These are phyloP conservation scores for Candida gigantensis DNA, from an alignment of 1,139 yeast species.

Conservation along the genomic window DNA sequence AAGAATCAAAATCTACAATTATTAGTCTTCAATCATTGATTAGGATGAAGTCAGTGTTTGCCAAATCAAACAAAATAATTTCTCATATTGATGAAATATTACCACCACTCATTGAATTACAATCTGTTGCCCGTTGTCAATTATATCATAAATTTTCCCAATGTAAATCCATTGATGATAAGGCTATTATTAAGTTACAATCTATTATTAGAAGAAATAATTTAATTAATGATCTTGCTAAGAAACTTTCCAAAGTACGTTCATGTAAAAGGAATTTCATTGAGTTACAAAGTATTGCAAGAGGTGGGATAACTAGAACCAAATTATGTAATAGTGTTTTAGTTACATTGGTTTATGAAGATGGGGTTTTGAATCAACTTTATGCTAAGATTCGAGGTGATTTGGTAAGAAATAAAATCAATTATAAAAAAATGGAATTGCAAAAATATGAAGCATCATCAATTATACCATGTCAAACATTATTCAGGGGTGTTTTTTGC, in stretches of 20 bases:
- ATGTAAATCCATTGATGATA: constrained; percentile 17
- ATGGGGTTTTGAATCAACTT: constrained; percentile 36
- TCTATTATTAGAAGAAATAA: constrained; percentile 34
- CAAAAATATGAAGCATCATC: constrained; percentile 21
- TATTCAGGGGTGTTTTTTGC: constrained; percentile 48
- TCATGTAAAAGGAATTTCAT: constrained; percentile 17
- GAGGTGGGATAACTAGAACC: constrained; percentile 54
- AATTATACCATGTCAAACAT: constrained; percentile 34
- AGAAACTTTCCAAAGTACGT: constrained; percentile 19
- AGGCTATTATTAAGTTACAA: constrained; percentile 30
- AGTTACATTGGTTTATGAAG: constrained; percentile 43
- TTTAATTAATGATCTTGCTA: constrained; percentile 23
- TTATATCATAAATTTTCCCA: constrained; percentile 24
- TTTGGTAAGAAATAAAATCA: constrained; percentile 31
- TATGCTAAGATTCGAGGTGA: constrained; percentile 51
- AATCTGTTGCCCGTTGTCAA: constrained; percentile 34
- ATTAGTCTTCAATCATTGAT: constrained; percentile 30
- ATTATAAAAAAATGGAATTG: constrained; percentile 23
- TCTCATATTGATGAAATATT: constrained; percentile 26
- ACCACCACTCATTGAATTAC: constrained; percentile 28
- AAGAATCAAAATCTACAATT: constrained; percentile 12
- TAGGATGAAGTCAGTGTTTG: constrained; percentile 27
- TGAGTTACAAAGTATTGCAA: constrained; percentile 52
- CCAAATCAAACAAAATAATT: constrained; percentile 25
- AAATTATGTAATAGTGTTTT: constrained; percentile 46